Evolutionary conservation across 2,329 filamentous ascomycete genomes (phyloP).

Genomic region (Blastomyces emzantsi): DNA sequence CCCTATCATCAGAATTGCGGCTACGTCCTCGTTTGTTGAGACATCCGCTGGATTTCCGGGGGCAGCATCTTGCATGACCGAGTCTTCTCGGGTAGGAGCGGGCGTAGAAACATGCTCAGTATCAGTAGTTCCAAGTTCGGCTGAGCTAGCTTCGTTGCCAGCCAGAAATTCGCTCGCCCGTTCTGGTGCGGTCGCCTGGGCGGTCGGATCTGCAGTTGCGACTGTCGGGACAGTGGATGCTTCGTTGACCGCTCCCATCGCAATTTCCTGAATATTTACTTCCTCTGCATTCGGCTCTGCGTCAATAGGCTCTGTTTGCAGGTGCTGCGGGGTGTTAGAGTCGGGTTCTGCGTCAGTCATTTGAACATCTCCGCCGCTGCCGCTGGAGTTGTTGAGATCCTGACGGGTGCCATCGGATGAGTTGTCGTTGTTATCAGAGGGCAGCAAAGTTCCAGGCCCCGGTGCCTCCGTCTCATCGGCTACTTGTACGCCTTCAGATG

Average conservation of each 20-base stretch:
- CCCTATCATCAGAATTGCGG: background rate
- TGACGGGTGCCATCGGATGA: background rate
- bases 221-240: no score
- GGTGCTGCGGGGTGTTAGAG: background rate
- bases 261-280: background rate
- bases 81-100: slow-evolving; percentile 7
- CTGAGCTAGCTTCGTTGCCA: background rate
- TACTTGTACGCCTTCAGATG: background rate
- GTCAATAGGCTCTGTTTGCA: background rate
- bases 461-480: background rate
- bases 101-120: background rate
- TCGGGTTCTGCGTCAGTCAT: background rate
- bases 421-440: background rate
- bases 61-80: slow-evolving; percentile 14
- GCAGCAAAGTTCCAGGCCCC: background rate
- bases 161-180: background rate
- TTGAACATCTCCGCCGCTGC: background rate
- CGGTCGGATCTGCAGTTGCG: background rate
- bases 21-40: background rate
- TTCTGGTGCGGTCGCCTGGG: background rate
- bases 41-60: slow-evolving; percentile 11
- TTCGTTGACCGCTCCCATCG: background rate
- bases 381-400: background rate
- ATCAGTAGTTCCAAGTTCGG: background rate
- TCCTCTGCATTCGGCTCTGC: background rate